phyloP scores from a whole-genome alignment of 371 early-diverging fungal species.

The Mortierella sp. region DNA sequence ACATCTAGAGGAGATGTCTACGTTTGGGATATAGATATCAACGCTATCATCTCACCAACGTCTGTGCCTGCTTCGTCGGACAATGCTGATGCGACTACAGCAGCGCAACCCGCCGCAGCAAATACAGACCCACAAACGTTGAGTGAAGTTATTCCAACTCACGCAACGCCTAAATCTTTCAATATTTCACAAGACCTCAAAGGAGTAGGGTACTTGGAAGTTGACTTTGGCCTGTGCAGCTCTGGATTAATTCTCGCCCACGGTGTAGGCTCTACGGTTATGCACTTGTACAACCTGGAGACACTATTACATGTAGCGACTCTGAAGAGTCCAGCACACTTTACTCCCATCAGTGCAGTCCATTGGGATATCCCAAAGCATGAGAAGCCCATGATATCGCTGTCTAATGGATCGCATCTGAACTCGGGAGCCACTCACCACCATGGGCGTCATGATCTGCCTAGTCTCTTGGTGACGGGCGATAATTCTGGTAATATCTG shows the following conservation, averaged over 20 bases:
- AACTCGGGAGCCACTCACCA: background rate
- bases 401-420: constrained; percentile 16
- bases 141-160: background rate
- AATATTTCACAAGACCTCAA: constrained; percentile 33
- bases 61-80: constrained; percentile 13
- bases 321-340: constrained; percentile 43
- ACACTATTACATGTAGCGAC: constrained; percentile 29
- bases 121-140: background rate
- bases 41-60: constrained; percentile 8
- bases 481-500: constrained; percentile 42
- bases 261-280: constrained; percentile 17
- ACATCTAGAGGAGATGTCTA: constrained; percentile 39
- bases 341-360: constrained; percentile 34
- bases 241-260: constrained; percentile 33
- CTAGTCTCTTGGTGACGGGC: constrained; percentile 39
- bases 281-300: constrained; percentile 40
- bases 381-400: constrained; percentile 45
- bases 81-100: constrained; percentile 12
- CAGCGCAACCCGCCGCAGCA: constrained; percentile 6
- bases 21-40: constrained; percentile 43
- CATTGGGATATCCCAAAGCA: constrained; percentile 39
- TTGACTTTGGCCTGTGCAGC: constrained; percentile 21
- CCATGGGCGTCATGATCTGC: constrained; percentile 20
- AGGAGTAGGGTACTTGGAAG: constrained; percentile 35
- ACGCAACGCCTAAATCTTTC: constrained; percentile 13